Base-by-base conservation (phyloP, 1,284 basidiomycete genomes). In the Ustilago vetiveriae region DNA sequence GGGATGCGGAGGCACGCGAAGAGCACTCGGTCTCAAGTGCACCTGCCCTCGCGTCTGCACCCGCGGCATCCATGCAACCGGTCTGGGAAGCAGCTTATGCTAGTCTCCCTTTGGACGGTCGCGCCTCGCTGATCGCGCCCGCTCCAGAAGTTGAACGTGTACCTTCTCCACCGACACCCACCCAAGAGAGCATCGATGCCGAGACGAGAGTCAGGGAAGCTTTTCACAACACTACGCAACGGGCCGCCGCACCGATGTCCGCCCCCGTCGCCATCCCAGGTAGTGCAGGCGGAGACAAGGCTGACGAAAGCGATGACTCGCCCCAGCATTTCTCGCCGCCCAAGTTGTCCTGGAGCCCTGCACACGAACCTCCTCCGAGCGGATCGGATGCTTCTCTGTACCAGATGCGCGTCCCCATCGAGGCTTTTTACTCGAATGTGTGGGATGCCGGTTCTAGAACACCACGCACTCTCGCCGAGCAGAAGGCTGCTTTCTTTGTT, bases 61-160 rank as follows among this genome's bases (percentile, higher is more conserved):
- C 45, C 11, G 29, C 24, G 11, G 17, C 16, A n/a, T 7, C 4
- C 8, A 46, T 16, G 84, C 49, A 79, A 4, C 33, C 46, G 1
- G 17, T 14, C 3, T 39, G 51, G 43, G 87, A 88, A 69, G 90
- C 90, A n/a, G 86, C 88, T 62, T 94, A 94, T 77, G 85, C 84
- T 35, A 89, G 87, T 48, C 78, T 94, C 81, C 93, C 94, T 6
- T 84, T 95, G 22, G 90, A 92, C 46, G 93, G 93, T 2, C 87
- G 92, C 40, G 85, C 92, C 49, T 91, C 93, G 79, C 84, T 96
- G 67, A 90, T 95, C 85, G 86, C 88, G 29, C 90, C 88, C 2
- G 84, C 83, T 68, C 85, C 68, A 10, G 50, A 65, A 21, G 46
- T 65, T 6, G 46, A 44, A 21, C 53, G 63, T 6, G 82, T 50